These are phyloP conservation scores for Sporothrix pallida DNA, from an alignment of 2,329 filamentous ascomycete species.

Conservation along the genomic window DNA sequence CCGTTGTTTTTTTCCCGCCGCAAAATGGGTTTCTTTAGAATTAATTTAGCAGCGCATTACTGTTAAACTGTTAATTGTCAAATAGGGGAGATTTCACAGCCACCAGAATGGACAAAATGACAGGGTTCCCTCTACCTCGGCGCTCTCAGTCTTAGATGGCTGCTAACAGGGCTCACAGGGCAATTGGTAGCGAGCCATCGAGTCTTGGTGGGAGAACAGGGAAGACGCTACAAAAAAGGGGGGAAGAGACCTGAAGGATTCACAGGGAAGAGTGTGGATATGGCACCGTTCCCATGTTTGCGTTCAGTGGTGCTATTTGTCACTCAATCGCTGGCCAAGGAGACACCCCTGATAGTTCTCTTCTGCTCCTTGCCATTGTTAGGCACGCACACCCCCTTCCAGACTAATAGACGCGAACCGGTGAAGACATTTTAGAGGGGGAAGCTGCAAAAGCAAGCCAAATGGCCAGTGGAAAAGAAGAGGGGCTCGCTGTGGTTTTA, in stretches of 20 bases:
- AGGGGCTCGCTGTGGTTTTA: background rate
- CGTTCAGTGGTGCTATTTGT: background rate
- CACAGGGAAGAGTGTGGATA: background rate
- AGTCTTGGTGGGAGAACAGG: too few species aligned
- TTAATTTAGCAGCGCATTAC: too few species aligned
- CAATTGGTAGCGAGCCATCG: too few species aligned
- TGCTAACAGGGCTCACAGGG: background rate
- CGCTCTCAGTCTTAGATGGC: background rate
- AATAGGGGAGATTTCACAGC: too few species aligned
- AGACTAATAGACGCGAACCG: slow-evolving; percentile 29
- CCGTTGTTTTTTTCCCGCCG: background rate
- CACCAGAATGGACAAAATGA: background rate
- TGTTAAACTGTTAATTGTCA: too few species aligned
- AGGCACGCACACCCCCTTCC: background rate
- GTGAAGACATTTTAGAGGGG: background rate
- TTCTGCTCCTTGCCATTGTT: background rate
- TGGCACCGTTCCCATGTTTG: background rate
- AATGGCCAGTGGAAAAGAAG: background rate
- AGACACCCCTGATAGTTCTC: background rate
- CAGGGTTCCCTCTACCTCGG: background rate
- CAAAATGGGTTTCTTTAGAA: too few species aligned
- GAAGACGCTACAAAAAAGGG: too few species aligned
- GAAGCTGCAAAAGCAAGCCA: background rate
- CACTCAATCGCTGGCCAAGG: background rate
- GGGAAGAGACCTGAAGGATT: background rate